Percentiles rank a stretch among this genome's conserved stretches.
Conservation (phyloP, 176 grass and related monocot genomes). For the Triticum timopheevii region DNA sequence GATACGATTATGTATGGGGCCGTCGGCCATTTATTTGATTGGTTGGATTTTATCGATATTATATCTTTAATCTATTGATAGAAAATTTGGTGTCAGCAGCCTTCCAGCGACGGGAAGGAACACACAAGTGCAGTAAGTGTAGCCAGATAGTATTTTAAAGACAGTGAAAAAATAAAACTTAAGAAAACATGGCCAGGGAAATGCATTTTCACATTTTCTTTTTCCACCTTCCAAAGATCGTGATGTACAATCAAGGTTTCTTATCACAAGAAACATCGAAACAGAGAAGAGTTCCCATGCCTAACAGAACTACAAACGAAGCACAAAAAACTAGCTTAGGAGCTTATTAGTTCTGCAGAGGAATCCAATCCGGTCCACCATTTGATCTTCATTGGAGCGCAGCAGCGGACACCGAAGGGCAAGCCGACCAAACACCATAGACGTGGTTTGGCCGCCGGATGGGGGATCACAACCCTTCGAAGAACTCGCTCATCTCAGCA, state of each 20-base stretch:
- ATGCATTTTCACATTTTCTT: background rate
- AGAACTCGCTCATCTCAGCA: constrained; percentile 4
- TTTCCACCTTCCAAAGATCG: background rate
- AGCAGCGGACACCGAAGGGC: background rate
- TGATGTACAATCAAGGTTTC: background rate
- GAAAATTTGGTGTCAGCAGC: no score
- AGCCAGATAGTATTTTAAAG: no score
- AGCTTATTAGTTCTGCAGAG: constrained; percentile 16
- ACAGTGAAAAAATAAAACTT: background rate
- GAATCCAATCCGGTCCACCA: background rate
- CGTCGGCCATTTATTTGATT: no score
- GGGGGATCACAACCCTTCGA: constrained; percentile 20
- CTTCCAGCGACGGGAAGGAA: no score
- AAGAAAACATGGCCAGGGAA: background rate
- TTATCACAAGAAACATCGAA: background rate
- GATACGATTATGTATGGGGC: no score
- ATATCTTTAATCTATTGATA: no score
- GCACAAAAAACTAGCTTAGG: background rate
- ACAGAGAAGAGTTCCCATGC: background rate
- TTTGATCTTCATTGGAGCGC: background rate
- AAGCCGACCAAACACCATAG: background rate
- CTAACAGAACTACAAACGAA: constrained; percentile 38
- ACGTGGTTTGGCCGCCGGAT: background rate
- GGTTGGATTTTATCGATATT: no score
- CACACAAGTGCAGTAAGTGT: no score